Percentiles rank a stretch among this genome's conserved stretches.
These are phyloP conservation scores for Artemisia argyi DNA, from an alignment of 129 eudicot species.

Conservation along the genomic window DNA sequence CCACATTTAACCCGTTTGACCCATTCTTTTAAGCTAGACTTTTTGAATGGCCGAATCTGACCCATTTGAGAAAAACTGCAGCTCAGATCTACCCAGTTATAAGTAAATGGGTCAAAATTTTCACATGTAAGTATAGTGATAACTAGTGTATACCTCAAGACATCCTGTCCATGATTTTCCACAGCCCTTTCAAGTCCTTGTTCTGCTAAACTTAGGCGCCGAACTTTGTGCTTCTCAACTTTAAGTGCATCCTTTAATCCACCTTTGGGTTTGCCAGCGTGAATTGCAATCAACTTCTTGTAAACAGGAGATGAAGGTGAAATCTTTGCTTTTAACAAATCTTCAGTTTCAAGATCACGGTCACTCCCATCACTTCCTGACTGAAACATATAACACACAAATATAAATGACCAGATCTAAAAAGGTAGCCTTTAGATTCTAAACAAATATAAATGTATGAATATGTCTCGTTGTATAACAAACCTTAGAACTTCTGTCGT, in stretches of 20 bases:
- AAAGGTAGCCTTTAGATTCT: not conserved
- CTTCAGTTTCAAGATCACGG: slow-evolving; percentile 35
- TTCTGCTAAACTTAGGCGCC: slow-evolving; percentile 45
- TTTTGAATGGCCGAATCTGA: not conserved
- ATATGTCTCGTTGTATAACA: slow-evolving; percentile 2
- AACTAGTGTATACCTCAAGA: slow-evolving; percentile 35
- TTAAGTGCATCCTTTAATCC: slow-evolving; percentile 40
- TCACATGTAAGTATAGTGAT: not conserved
- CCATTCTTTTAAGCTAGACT: not conserved
- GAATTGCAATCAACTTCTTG: slow-evolving; percentile 48
- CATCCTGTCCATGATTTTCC: slow-evolving; percentile 38
- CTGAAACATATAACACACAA: slow-evolving; percentile 35
- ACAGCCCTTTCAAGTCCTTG: slow-evolving; percentile 45
- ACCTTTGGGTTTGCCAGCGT: slow-evolving; percentile 44
- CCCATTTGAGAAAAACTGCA: slow-evolving; percentile 1
- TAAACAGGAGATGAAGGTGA: slow-evolving; percentile 36
- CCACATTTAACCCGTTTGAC: not conserved
- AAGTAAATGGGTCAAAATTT: not conserved
- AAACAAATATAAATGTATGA: slow-evolving; percentile 7
- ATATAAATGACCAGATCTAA: not conserved
- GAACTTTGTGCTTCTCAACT: slow-evolving; percentile 37
- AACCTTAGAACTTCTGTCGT: slow-evolving; percentile 56
- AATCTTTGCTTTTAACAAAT: slow-evolving; percentile 32
- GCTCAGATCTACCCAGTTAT: not conserved
- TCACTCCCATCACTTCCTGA: slow-evolving; percentile 51